Base-by-base conservation (phyloP, 768 basidiomycete genomes). In the Leccinum fibrillosum region DNA sequence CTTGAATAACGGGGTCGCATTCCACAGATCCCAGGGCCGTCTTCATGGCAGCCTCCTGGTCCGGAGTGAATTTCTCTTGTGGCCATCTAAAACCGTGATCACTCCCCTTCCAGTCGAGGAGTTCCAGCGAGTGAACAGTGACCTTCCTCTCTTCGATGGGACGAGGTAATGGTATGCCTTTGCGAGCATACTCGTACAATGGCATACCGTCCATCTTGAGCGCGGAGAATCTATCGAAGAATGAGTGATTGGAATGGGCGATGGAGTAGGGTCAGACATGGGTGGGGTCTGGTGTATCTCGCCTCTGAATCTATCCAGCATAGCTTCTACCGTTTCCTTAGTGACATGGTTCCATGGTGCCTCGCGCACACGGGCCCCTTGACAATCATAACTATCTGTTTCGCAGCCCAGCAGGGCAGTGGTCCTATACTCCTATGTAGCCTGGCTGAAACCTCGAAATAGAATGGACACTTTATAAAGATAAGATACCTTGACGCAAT, bases 201-300 rank as follows among this genome's bases (percentile, higher is more conserved):
- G 93, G 93, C 72, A 83, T 92, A 1, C 97, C 97, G 63, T 98
- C 94, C 95, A 98, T 98, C 74, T 98, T 98, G 35, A 98, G 79
- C 2, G 97, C 97, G 10, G 97, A 98, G 75, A 95, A 99, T 69
- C 96, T 98, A 69, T 28, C 7, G 51, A 44, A 55, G 47, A 57
- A 54, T 57, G 58, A 60, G 55, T 50, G 54, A 23, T 45, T 13
- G 39, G 53, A 39, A 45, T 21, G 32, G 48, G n/a, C 12, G 28
- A 53, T 47, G 45, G 55, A 34, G 3, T 17, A 42, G 23, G 52
- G 56, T 59, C 77, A 66, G 62, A 96, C 96, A 99, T 90, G 5
- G 97, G 97, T 5, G 97, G 97, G 1, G 86, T 80, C 72, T 99
- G 97, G 58, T 81, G 76, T 64, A 98, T 97, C 62, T 93, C 84